phyloP scores from a whole-genome alignment of 177 flowering plant species.

The Tripterygium wilfordii region DNA sequence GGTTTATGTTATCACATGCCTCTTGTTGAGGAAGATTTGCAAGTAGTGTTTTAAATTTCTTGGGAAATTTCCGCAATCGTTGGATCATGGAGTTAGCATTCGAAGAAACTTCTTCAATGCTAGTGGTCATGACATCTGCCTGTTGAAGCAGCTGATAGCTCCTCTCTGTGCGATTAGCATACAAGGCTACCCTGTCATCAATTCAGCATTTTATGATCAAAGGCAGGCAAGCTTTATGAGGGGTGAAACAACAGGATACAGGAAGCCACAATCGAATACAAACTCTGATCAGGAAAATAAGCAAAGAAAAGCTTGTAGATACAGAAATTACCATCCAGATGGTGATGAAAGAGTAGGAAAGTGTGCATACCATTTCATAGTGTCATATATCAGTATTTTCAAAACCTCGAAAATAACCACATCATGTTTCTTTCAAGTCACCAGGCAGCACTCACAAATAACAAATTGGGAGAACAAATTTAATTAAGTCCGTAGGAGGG shows the following conservation, averaged over 20 bases:
- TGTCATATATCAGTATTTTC: too few species aligned
- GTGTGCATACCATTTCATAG: too few species aligned
- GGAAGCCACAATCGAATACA: background rate
- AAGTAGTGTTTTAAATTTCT: conserved; percentile 63
- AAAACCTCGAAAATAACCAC: too few species aligned
- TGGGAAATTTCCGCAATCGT: conserved; percentile 60
- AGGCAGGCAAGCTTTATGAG: conserved; percentile 1
- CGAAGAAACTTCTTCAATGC: conserved; percentile 84
- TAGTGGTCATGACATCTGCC: conserved; percentile 52
- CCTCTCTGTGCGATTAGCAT: conserved; percentile 56
- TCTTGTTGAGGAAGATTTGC: conserved; percentile 86
- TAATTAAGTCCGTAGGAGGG: too few species aligned
- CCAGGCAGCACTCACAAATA: too few species aligned
- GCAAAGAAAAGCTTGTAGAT: too few species aligned
- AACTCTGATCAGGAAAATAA: too few species aligned
- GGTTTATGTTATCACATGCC: conserved; percentile 29
- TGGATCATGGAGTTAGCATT: conserved; percentile 68
- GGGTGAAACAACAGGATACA: conserved; percentile 1
- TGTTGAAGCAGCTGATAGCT: conserved; percentile 58
- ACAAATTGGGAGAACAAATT: too few species aligned
- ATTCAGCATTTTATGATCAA: conserved; percentile 16
- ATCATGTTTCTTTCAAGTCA: too few species aligned
- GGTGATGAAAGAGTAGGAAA: background rate
- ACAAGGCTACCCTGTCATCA: conserved; percentile 51
- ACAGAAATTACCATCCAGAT: too few species aligned